Conservation (phyloP, 257 asterid genomes). For the Hygrophila difformis region DNA sequence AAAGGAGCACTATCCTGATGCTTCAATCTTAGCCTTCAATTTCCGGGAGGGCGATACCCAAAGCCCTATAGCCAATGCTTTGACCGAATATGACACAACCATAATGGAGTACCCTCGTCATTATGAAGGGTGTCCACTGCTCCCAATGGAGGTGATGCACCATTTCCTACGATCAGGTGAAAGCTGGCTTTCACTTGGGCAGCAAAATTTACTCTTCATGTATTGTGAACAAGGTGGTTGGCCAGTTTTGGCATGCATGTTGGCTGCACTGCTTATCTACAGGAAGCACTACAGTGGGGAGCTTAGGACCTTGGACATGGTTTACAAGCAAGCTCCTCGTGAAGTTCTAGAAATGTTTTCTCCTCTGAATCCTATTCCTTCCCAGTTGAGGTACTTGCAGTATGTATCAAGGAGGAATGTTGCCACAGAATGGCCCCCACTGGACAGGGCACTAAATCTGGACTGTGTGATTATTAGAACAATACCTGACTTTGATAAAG, state of each 20-base stretch:
- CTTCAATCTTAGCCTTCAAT: constrained; percentile 75
- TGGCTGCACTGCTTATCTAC: constrained; percentile 73
- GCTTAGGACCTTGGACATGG: constrained; percentile 84
- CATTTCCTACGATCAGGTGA: constrained; percentile 86
- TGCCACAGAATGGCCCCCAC: constrained; percentile 87
- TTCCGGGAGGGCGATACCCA: constrained; percentile 60
- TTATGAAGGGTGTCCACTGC: constrained; percentile 86
- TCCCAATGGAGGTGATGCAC: constrained; percentile 91
- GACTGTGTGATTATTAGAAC: constrained; percentile 84
- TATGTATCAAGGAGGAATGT: constrained; percentile 86
- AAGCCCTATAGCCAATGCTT: constrained; percentile 60
- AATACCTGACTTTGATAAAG: constrained; percentile 77
- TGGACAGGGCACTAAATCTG: constrained; percentile 74
- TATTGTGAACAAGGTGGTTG: constrained; percentile 95
- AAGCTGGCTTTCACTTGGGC: constrained; percentile 95
- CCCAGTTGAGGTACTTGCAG: constrained; percentile 87
- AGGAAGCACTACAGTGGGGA: constrained; percentile 82
- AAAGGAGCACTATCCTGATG: constrained; percentile 65
- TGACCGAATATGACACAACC: constrained; percentile 75
- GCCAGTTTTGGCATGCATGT: constrained; percentile 94
- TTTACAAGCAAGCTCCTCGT: constrained; percentile 87
- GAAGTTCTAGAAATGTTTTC: constrained; percentile 72
- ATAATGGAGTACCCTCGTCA: constrained; percentile 94
- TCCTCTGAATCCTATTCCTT: constrained; percentile 86
- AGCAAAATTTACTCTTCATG: constrained; percentile 81